phyloP scores from a whole-genome alignment of 495 filamentous ascomycete genomes.

The Apodospora peruviana region DNA sequence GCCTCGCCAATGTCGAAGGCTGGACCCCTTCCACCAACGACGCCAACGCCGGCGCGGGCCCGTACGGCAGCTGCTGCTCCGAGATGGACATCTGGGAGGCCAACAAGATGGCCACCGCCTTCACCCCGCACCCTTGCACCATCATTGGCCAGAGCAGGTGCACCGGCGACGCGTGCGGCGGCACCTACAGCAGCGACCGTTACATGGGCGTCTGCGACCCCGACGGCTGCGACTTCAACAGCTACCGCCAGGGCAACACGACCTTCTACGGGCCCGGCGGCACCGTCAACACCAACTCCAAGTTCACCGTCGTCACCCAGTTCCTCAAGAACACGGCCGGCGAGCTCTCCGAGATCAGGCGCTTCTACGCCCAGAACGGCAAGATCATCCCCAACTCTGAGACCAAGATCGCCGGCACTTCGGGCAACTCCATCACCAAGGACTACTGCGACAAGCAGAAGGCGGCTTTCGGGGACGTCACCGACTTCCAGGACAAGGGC shows the following conservation, averaged over 20 bases:
- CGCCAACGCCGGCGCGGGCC: constrained; percentile 53
- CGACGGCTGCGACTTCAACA: constrained; percentile 72
- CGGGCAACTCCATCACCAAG: constrained; percentile 54
- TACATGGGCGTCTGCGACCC: constrained; percentile 64
- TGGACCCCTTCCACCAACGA: constrained; percentile 56
- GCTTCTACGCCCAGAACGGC: constrained; percentile 68
- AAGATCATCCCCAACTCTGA: constrained; percentile 54
- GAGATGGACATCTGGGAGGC: constrained; percentile 76
- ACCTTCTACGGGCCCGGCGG: constrained; percentile 57
- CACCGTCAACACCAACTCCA: constrained; percentile 59
- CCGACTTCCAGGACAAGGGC: constrained; percentile 55
- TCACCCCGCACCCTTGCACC: constrained; percentile 65
- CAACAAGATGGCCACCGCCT: constrained; percentile 57
- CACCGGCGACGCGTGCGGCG: constrained; percentile 42
- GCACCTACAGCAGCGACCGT: constrained; percentile 44
- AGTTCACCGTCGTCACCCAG: constrained; percentile 71
- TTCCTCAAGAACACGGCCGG: constrained; percentile 50
- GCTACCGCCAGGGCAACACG: constrained; percentile 59
- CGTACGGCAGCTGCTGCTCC: constrained; percentile 63
- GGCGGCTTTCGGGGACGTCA: constrained; percentile 53
- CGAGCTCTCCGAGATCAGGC: constrained; percentile 57
- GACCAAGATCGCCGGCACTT: constrained; percentile 43
- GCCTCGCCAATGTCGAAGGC: constrained; percentile 54
- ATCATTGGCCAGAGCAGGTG: constrained; percentile 52
- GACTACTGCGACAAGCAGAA: constrained; percentile 59